phyloP scores from a whole-genome alignment of 2,329 filamentous ascomycete genomes.

The Chaetomium olivaceum region DNA sequence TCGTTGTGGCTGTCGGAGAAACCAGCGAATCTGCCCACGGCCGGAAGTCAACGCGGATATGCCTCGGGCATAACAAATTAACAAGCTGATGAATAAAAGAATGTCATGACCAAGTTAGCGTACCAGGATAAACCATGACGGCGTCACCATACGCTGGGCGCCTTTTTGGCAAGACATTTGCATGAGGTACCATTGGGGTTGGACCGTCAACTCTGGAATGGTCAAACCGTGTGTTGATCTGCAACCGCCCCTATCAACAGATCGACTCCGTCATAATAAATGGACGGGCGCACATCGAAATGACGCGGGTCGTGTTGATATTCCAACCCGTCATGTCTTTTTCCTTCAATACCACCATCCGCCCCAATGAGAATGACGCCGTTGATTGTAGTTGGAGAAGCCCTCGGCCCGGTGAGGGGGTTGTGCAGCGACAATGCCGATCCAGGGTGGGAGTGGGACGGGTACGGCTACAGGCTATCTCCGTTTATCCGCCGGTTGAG shows the following conservation, averaged over 20 bases:
- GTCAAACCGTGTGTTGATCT: not conserved
- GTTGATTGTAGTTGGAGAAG: conserved; percentile 6
- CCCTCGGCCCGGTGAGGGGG: conserved; percentile 6
- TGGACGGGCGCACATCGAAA: not conserved
- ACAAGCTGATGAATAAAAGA: not conserved
- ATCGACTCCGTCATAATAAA: not conserved
- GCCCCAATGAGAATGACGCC: conserved; percentile 8
- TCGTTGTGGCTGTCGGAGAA: too few relatives aligned
- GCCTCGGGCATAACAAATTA: not conserved
- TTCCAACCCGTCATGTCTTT: not conserved
- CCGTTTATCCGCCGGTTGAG: conserved; percentile 10
- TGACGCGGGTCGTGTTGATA: not conserved
- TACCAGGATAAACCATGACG: not conserved
- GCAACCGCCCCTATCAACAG: not conserved
- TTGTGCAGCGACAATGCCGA: not conserved
- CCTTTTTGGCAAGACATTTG: not conserved
- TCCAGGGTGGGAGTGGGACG: not conserved
- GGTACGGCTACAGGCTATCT: not conserved
- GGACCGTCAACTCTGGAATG: too few relatives aligned
- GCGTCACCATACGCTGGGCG: not conserved
- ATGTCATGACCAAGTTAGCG: not conserved
- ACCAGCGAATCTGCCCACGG: too few relatives aligned
- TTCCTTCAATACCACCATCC: not conserved
- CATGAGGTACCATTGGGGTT: not conserved
- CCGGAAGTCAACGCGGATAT: not conserved